Evolutionary conservation across 352 stramenopile species (phyloP).

Genomic region (Globisporangium sylvaticum): DNA sequence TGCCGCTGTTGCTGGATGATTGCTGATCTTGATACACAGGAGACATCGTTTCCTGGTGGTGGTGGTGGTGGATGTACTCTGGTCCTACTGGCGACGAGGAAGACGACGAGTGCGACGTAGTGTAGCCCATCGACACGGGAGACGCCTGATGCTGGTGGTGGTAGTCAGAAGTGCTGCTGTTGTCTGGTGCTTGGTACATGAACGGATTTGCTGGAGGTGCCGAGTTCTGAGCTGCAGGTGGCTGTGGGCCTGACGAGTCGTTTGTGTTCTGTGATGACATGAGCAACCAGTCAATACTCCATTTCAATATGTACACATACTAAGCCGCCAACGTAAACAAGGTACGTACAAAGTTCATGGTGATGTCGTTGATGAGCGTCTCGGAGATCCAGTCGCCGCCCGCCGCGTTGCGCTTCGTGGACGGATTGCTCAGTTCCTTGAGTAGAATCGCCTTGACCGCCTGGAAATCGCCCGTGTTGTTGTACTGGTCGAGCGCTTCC

Average conservation of each 20-base stretch:
- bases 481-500: conserved; percentile 71
- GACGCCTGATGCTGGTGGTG: conserved; percentile 24
- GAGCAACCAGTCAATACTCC: background rate
- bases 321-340: background rate
- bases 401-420: conserved; percentile 58
- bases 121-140: conserved; percentile 31
- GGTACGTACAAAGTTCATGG: conserved; percentile 45
- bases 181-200: conserved; percentile 23
- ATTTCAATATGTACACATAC: background rate
- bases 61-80: conserved; percentile 11
- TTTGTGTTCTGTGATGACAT: conserved; percentile 9
- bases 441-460: conserved; percentile 63
- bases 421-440: conserved; percentile 60
- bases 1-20: conserved; percentile 3
- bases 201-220: conserved; percentile 24
- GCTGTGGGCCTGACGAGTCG: conserved; percentile 1
- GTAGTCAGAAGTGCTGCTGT: conserved; percentile 15
- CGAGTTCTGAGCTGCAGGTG: background rate
- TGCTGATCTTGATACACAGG: conserved; percentile 12
- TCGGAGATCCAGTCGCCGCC: conserved; percentile 65
- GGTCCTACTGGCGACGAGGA: background rate
- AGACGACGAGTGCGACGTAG: conserved; percentile 7
- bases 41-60: conserved; percentile 13
- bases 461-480: conserved; percentile 76
- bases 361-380: conserved; percentile 74